Base-by-base conservation (phyloP, 2,329 filamentous ascomycete species). In the Nothomitra cinnamomea region DNA sequence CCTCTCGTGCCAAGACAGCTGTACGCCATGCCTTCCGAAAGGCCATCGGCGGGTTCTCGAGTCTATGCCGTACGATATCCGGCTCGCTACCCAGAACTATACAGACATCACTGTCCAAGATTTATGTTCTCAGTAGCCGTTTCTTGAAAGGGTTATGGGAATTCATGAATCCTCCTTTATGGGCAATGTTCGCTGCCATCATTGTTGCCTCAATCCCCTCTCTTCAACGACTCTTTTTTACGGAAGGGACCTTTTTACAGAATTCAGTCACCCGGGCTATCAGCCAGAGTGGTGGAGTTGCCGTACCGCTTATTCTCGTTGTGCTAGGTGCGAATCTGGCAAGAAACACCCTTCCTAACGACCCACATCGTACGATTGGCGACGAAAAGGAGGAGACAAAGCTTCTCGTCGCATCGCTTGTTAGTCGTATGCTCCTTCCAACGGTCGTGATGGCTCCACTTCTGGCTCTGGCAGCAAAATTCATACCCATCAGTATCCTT, bases 121-220 rank as follows among this genome's bases (percentile, higher is more conserved):
- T 70, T 17, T 69, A 65, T 45, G 65, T 62, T 32, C 68, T 65
- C 42, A 53, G 70, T 28, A 60, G 60, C 66, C 76, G 65, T 57
- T 82, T 86, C 60, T 68, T 78, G 59, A 69, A 69, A 50, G 88
- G 88, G 52, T 65, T 89, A 12, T 92, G 85, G 85, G 84, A 85
- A 49, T 95, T 95, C 66, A 96, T 98, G 90, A 96, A 96, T 68
- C 90, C 92, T 42, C 92, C 92, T 0, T 80, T 98, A 24, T 96
- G 89, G 88, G 89, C 92, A 28, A 96, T 98, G 92, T 72, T 96
- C 35, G 72, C 82, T 40, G 87, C 92, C n/a, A 82, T 96, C 47
- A 70, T 95, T 51, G 85, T 98, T 4, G 92, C 92, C 2, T 94
- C 88, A 0, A 78, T 95, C 4, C 92, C 92, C 0, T 64, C 72